Conservation (phyloP, 257 asterid genomes). For the Fraxinus excelsior region DNA sequence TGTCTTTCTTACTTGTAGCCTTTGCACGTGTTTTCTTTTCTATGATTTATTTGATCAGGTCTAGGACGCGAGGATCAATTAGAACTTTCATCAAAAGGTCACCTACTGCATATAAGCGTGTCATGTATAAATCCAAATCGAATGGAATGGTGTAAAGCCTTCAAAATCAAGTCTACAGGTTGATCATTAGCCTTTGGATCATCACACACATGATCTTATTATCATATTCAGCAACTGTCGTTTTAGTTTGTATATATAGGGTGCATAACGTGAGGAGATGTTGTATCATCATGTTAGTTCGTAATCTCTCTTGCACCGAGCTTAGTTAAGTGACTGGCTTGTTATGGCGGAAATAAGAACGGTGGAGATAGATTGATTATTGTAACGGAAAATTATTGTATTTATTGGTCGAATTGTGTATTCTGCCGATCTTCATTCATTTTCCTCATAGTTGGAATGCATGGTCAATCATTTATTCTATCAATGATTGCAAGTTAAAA, state of each 20-base stretch:
- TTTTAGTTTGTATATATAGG: conserved; percentile 47
- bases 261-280: conserved; percentile 31
- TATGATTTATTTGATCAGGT: conserved; percentile 49
- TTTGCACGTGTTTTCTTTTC: conserved; percentile 2
- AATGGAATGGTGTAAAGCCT: conserved; percentile 39
- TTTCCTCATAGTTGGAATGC: conserved; percentile 21
- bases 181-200: conserved; percentile 34
- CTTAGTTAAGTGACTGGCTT: conserved; percentile 32
- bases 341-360: conserved; percentile 38
- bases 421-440: neutral
- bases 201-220: conserved; percentile 24
- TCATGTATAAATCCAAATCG: conserved; percentile 44
- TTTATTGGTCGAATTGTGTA: conserved; percentile 24
- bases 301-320: conserved; percentile 27
- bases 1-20: neutral
- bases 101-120: conserved; percentile 40
- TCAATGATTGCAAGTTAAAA: neutral
- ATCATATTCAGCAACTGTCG: conserved; percentile 33
- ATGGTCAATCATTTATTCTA: conserved; percentile 16
- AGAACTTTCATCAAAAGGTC: conserved; percentile 50
- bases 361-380: neutral
- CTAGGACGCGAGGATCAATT: conserved; percentile 43
- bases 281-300: conserved; percentile 25
- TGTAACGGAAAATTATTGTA: conserved; percentile 21
- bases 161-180: conserved; percentile 35